These are phyloP conservation scores for Choanephora cucurbitarum DNA, from an alignment of 371 early-diverging fungal genomes.

Conservation along the genomic window DNA sequence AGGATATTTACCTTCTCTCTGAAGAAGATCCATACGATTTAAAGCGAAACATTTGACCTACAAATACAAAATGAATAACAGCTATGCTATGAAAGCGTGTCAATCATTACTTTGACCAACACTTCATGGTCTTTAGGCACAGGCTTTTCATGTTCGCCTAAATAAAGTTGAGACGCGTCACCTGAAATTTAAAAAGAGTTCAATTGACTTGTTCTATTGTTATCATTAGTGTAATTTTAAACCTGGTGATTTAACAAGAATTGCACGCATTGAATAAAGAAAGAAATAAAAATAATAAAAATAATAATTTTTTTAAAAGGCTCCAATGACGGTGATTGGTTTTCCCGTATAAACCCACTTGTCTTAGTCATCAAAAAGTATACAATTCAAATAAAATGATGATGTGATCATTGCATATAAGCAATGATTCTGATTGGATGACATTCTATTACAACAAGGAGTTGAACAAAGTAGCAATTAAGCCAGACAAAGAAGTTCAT, in stretches of 20 bases:
- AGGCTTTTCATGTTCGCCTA: slow-evolving; percentile 58
- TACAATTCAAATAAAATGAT: too few relatives aligned
- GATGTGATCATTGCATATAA: too few relatives aligned
- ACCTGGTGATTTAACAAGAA: slow-evolving; percentile 42
- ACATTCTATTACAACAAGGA: too few relatives aligned
- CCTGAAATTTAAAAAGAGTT: slow-evolving; percentile 29
- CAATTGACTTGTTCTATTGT: neutral
- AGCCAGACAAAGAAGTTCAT: too few relatives aligned
- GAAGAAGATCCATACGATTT: slow-evolving; percentile 79
- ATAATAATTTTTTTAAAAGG: neutral
- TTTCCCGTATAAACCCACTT: neutral
- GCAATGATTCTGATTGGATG: too few relatives aligned
- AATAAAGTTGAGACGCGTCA: slow-evolving; percentile 53
- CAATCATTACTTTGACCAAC: slow-evolving; percentile 60
- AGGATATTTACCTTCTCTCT: slow-evolving; percentile 75
- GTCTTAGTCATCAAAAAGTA: too few relatives aligned
- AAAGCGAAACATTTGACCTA: slow-evolving; percentile 63
- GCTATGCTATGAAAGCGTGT: too few relatives aligned
- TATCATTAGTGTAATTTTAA: too few relatives aligned
- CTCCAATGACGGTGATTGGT: neutral
- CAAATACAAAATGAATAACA: neutral
- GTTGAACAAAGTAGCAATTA: too few relatives aligned
- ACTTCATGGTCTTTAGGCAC: slow-evolving; percentile 57
- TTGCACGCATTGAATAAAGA: slow-evolving; percentile 31
- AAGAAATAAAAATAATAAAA: neutral